A percentile compares a stretch with the other conserved stretches of the same genome.
Evolutionary conservation across 1,284 basidiomycete genomes (phyloP).

Genomic region (Pseudozyma flocculosa): DNA sequence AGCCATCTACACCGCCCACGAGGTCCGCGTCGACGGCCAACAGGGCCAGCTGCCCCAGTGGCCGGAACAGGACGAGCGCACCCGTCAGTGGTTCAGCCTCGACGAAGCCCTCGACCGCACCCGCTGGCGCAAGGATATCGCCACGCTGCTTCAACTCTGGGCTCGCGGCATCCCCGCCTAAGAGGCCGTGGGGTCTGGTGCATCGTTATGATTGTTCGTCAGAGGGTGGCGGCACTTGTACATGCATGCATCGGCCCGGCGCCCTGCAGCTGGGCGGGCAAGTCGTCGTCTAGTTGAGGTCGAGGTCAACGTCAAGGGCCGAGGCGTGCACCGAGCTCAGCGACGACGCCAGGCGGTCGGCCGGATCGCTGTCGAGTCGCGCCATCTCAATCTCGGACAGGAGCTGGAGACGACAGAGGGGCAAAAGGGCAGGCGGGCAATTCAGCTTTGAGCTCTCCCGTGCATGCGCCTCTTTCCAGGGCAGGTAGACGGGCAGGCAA

Average conservation of each 20-base stretch:
- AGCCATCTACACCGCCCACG: slow-evolving; percentile 38
- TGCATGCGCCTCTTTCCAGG: too few species aligned
- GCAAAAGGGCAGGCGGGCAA: neutral
- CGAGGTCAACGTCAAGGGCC: slow-evolving; percentile 35
- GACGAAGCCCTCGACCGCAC: slow-evolving; percentile 30
- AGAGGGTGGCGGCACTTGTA: too few species aligned
- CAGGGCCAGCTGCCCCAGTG: slow-evolving; percentile 16
- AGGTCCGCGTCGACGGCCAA: slow-evolving; percentile 16
- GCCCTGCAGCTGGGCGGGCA: too few species aligned
- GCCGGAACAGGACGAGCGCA: slow-evolving; percentile 44
- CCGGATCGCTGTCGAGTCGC: slow-evolving; percentile 68
- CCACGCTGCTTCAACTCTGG: slow-evolving; percentile 20
- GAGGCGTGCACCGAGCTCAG: slow-evolving; percentile 38
- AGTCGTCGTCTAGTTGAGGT: slow-evolving; percentile 34
- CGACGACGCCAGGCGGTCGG: slow-evolving; percentile 58
- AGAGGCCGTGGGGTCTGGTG: neutral
- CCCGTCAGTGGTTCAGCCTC: slow-evolving; percentile 22
- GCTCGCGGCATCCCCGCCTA: slow-evolving; percentile 2
- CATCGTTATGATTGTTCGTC: neutral
- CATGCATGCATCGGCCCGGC: neutral
- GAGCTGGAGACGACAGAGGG: slow-evolving; percentile 61
- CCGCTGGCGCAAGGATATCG: slow-evolving; percentile 42
- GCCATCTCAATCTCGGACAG: slow-evolving; percentile 94
- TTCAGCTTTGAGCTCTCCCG: too few species aligned
- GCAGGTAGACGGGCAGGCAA: too few species aligned